Conservation (phyloP, 768 basidiomycete genomes). For the Podaxis sp. region DNA sequence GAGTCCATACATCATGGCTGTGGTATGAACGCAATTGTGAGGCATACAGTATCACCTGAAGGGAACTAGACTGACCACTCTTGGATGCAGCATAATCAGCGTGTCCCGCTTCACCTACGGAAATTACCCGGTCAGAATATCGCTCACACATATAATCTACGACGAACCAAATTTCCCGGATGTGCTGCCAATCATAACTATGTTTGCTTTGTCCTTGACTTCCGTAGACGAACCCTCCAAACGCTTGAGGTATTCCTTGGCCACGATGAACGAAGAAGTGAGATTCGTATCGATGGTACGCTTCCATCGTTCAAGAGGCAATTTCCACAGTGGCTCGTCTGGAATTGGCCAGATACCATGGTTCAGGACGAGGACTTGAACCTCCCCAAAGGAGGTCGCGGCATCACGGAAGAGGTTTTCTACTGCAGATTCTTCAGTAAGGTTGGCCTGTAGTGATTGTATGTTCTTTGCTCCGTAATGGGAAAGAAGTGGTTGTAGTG, state of each 20-base stretch:
- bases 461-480: slow-evolving; percentile 34
- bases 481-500: slow-evolving; percentile 40
- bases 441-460: slow-evolving; percentile 52
- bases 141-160: background rate
- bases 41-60: background rate
- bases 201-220: slow-evolving; percentile 54
- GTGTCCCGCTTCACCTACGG: slow-evolving; percentile 54
- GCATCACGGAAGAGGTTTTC: slow-evolving; percentile 43
- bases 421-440: slow-evolving; percentile 58
- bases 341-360: slow-evolving; percentile 53
- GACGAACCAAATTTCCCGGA: slow-evolving; percentile 64
- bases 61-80: slow-evolving; percentile 48
- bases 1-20: slow-evolving; percentile 75
- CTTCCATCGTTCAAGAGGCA: slow-evolving; percentile 67
- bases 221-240: slow-evolving; percentile 38
- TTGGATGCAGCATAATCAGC: slow-evolving; percentile 68
- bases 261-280: slow-evolving; percentile 66
- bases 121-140: background rate
- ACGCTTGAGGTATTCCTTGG: slow-evolving; percentile 56
- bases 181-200: slow-evolving; percentile 70
- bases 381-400: slow-evolving; percentile 43
- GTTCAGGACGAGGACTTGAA: slow-evolving; percentile 61
- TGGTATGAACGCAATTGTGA: background rate
- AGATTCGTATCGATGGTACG: slow-evolving; percentile 61
- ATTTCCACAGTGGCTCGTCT: slow-evolving; percentile 51